Percentiles rank a stretch among this genome's conserved stretches.
Conservation (phyloP, 352 stramenopile genomes). For the Pythium monospermum region DNA sequence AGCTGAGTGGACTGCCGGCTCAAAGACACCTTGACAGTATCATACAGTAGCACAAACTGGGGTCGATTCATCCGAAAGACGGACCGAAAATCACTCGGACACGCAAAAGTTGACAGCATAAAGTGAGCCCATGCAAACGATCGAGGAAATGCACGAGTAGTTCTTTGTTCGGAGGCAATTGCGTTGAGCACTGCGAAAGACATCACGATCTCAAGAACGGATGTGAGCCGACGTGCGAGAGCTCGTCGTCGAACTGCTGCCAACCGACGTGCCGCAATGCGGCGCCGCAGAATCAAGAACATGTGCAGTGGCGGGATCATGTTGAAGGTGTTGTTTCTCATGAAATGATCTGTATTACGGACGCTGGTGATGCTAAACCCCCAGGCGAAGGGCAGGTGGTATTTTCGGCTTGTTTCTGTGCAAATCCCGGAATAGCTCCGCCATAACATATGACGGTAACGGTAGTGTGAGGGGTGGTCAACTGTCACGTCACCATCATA, state of each 20-base stretch:
- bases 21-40: not conserved
- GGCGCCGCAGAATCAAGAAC: not conserved
- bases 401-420: slow-evolving; percentile 1
- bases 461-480: not conserved
- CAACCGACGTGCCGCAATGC: not conserved
- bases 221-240: not conserved
- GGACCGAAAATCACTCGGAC: not conserved
- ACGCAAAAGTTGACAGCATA: not conserved
- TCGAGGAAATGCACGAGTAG: not conserved
- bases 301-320: not conserved
- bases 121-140: not conserved
- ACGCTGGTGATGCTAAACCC: not conserved
- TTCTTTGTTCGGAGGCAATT: not conserved
- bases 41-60: not conserved
- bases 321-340: not conserved
- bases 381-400: not conserved
- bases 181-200: not conserved
- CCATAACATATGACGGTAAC: not conserved
- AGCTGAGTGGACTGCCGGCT: not conserved
- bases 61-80: not conserved
- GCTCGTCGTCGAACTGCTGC: not conserved
- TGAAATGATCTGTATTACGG: not conserved
- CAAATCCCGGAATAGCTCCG: not conserved
- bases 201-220: not conserved
- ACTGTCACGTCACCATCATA: not conserved